Base-by-base conservation (phyloP, 1,139 yeast genomes). In the Yamadazyma buinensis region DNA sequence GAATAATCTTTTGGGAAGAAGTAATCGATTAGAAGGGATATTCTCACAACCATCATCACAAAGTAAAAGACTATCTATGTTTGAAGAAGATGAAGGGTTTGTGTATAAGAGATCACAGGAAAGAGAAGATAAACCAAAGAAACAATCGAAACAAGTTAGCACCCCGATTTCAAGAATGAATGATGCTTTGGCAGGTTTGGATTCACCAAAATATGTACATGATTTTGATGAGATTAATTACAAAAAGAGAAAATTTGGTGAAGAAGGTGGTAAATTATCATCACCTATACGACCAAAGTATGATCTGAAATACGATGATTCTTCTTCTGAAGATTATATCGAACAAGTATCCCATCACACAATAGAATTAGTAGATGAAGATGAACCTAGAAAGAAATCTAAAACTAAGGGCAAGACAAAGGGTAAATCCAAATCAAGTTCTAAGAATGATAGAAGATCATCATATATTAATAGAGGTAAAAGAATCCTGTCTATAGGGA, bases 401-500 rank as follows among this genome's bases (percentile, higher is more conserved):
- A n/a, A n/a, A n/a, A n/a, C n/a, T n/a, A n/a, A n/a, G n/a, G n/a
- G n/a, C n/a, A 26, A 7, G 32, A 33, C 26, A 34, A 29, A 29
- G 7, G 25, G 15, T 23, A 37, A 24, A 14, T 27, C 27, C 8
- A 11, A 23, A 6, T n/a, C n/a, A n/a, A 11, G 12, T 12, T 4
- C 9, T 17, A 36, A 34, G 14, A 40, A 36, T 40, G 58, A 60
- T 18, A 58, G 84, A 43, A 53, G 84, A 31, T 52, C 75, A 0
- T 75, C 83, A 0, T 59, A 77, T 41, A 54, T 68, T 32, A 71
- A 71, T 33, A 61, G 94, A 28, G 94, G 94, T 2, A 82, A 80
- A 47, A 62, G 94, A 24, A 75, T 81, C 3, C 83, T 85, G 51
- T 80, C 90, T 0, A 73, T 84, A 11, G 88, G 92, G 0, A 82